Conservation (phyloP, 2,329 filamentous ascomycete genomes). For the Microsporum audouinii region DNA sequence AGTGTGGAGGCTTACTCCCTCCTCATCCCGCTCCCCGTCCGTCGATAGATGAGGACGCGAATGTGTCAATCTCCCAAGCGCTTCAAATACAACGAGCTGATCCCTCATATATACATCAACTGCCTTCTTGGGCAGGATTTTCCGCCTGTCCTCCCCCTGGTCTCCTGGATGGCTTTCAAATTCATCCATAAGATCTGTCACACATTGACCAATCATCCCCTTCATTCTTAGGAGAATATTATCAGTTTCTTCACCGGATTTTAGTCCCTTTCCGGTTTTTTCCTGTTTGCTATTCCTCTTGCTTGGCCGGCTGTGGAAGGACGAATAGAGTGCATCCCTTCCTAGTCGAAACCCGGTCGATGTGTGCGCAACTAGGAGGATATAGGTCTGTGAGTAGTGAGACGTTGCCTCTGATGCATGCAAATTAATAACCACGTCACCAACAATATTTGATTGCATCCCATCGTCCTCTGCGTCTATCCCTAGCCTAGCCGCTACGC, state of each 20-base stretch:
- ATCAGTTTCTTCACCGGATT: not conserved
- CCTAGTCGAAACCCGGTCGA: slow-evolving; percentile 39
- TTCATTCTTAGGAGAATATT: slow-evolving; percentile 18
- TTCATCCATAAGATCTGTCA: slow-evolving; percentile 36
- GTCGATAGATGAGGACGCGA: not conserved
- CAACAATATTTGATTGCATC: not conserved
- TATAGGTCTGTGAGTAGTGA: slow-evolving; percentile 38
- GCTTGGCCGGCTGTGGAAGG: not conserved
- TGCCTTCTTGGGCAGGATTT: slow-evolving; percentile 22
- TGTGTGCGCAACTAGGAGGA: slow-evolving; percentile 45
- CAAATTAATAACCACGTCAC: slow-evolving; percentile 10
- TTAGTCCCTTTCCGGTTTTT: not conserved
- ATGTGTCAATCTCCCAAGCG: slow-evolving; percentile 34
- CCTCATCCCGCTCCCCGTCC: slow-evolving; percentile 7
- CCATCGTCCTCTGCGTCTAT: not conserved
- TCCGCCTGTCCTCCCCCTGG: not conserved
- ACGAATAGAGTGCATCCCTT: slow-evolving; percentile 40
- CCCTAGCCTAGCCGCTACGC: not conserved
- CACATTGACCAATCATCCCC: slow-evolving; percentile 35
- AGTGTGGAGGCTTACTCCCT: slow-evolving; percentile 31
- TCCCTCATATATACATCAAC: slow-evolving; percentile 48
- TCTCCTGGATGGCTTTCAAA: slow-evolving; percentile 18
- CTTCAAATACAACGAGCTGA: slow-evolving; percentile 50
- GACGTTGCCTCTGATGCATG: slow-evolving; percentile 34
- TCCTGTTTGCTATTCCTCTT: slow-evolving; percentile 6